Evolutionary conservation across 208 protist species (phyloP).

Genomic region (Blastocrithidia nonstop): DNA sequence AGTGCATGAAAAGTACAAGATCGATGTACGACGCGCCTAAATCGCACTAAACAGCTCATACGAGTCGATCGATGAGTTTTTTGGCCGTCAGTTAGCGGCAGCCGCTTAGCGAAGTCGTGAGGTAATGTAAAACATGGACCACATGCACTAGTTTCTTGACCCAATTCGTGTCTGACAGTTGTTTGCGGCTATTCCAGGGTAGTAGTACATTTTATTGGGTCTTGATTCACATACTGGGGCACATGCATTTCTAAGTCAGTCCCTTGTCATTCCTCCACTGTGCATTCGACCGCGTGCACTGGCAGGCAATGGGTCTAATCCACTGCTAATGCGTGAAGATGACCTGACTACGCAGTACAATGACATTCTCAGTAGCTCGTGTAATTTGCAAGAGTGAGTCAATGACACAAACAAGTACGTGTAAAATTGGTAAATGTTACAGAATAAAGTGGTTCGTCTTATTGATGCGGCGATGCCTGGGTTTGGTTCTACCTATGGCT

Average conservation of each 20-base stretch:
- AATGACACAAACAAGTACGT: conserved; percentile 49
- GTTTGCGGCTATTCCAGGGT: conserved; percentile 83
- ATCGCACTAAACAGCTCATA: too few relatives aligned
- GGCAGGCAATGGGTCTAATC: conserved; percentile 22
- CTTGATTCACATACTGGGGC: conserved; percentile 72
- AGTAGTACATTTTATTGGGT: conserved; percentile 90
- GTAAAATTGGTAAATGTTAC: conserved; percentile 95
- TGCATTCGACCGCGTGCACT: conserved; percentile 93
- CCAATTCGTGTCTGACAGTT: conserved; percentile 81
- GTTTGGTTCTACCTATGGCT: conserved; percentile 57
- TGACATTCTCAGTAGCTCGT: conserved; percentile 80
- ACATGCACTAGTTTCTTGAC: conserved; percentile 89
- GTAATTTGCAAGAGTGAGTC: conserved; percentile 61
- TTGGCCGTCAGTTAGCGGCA: conserved; percentile 27
- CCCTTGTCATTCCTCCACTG: conserved; percentile 94
- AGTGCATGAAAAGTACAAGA: conserved; percentile 71
- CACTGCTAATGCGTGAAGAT: conserved; percentile 90
- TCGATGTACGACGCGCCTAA: conserved; percentile 52
- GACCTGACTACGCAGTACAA: conserved; percentile 96
- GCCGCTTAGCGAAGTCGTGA: conserved; percentile 40
- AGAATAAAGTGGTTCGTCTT: conserved; percentile 83
- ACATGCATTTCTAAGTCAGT: conserved; percentile 86
- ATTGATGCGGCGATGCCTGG: conserved; percentile 71
- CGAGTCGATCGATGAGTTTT: conserved; percentile 3
- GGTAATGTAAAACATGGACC: conserved; percentile 22